Percentiles rank a stretch among this genome's conserved stretches.
These are phyloP conservation scores for Sphagnum magellanicum DNA, from an alignment of 228 moss, liverwort and hornwort species.

Conservation along the genomic window DNA sequence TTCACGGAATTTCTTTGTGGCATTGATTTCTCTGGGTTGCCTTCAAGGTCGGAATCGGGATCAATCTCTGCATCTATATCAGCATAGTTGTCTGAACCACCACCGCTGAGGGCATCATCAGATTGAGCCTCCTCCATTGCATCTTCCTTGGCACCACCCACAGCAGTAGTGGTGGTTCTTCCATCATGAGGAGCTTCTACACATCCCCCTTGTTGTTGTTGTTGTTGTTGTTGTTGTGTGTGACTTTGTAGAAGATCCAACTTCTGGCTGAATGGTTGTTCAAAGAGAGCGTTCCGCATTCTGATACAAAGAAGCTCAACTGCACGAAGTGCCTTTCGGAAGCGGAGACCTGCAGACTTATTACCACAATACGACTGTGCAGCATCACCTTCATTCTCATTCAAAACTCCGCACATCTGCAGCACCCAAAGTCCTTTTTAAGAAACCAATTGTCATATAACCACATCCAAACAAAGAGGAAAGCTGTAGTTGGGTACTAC, in stretches of 20 bases:
- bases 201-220: constrained; percentile 3
- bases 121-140: constrained; percentile 49
- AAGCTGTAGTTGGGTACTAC: too few relatives aligned
- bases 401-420: constrained; percentile 91
- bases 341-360: constrained; percentile 92
- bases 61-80: constrained; percentile 21
- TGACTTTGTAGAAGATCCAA: constrained; percentile 53
- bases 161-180: not conserved
- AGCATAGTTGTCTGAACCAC: constrained; percentile 44
- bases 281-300: constrained; percentile 97
- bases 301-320: constrained; percentile 82
- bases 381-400: constrained; percentile 95
- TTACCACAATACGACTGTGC: constrained; percentile 95
- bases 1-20: too few relatives aligned
- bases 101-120: constrained; percentile 31
- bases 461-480: too few relatives aligned
- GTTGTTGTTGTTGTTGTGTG: constrained; percentile 1
- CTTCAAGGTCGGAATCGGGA: constrained; percentile 31
- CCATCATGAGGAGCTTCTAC: constrained; percentile 21
- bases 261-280: constrained; percentile 71
- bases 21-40: not conserved
- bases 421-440: too few relatives aligned
- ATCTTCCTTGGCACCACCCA: constrained; percentile 31
- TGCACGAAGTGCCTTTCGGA: constrained; percentile 87
- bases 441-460: too few relatives aligned